Percentiles rank a stretch among this genome's conserved stretches.
phyloP scores from a whole-genome alignment of 1,284 basidiomycete species.

The Xanthoconium separans region DNA sequence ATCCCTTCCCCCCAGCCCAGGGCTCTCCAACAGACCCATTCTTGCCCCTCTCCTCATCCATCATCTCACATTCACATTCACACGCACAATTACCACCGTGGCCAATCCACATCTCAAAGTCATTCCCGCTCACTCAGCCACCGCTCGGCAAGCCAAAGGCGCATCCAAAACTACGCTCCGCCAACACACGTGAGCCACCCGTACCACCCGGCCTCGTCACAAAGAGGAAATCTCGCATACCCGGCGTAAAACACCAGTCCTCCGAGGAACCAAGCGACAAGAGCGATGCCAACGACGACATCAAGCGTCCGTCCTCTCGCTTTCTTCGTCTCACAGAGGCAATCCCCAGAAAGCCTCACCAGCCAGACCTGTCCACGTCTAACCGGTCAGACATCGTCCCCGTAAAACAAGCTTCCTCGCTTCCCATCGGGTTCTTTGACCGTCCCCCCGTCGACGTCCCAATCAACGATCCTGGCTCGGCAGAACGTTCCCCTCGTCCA shows the following conservation, averaged over 20 bases:
- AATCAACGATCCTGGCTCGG: neutral
- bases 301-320: constrained; percentile 10
- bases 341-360: neutral
- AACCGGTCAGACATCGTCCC: neutral
- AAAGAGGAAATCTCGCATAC: constrained; percentile 26
- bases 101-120: constrained; percentile 31
- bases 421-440: constrained; percentile 11
- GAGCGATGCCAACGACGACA: constrained; percentile 24
- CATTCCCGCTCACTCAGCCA: constrained; percentile 29
- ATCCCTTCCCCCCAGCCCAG: constrained; percentile 34
- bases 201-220: constrained; percentile 29
- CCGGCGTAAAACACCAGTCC: constrained; percentile 25
- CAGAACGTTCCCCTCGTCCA: constrained; percentile 14
- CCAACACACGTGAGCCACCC: constrained; percentile 29
- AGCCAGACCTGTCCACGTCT: neutral
- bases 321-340: constrained; percentile 1
- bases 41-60: constrained; percentile 20
- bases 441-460: constrained; percentile 4
- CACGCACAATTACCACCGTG: constrained; percentile 27
- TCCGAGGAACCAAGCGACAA: constrained; percentile 31
- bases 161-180: constrained; percentile 30
- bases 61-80: constrained; percentile 27
- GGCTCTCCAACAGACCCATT: constrained; percentile 28
- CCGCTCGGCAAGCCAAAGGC: constrained; percentile 27
- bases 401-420: constrained; percentile 13